Base-by-base conservation (phyloP, 768 basidiomycete species). In the Floccularia luteovirens region DNA sequence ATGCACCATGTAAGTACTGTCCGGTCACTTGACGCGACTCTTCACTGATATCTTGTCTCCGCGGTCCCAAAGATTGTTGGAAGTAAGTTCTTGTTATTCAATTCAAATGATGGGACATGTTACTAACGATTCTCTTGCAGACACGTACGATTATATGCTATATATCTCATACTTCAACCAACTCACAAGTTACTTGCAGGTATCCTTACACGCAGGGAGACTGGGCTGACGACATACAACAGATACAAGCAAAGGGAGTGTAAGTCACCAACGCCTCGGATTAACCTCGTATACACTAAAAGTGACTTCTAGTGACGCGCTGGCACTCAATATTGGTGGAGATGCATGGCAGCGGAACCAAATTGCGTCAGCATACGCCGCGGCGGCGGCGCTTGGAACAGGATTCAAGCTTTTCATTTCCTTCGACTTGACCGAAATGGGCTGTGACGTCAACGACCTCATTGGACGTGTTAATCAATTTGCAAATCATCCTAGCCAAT, bases 261-360 rank as follows among this genome's bases (percentile, higher is more conserved):
- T 72, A 54, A 20, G 69, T 60, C 8, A 23, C 27, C 10, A 31
- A 3, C 24, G 35, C 12, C n/a, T 22, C 19, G 10, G 23, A 28
- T 23, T 22, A 13, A 13, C 42, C 51, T 32, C 63, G 59, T 28
- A 36, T 23, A 3, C 25, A 12, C 30, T 22, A 21, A 12, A 22
- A 24, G 17, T 35, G 11, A 16, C 27, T 40, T 11, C 19, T 39
- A 74, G 69, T 11, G 79, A 82, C 44, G 82, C 74, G 0, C 66
- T 82, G 39, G 79, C 79, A 0, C 58, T 82, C 21, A 84, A 84
- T 57, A 62, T 81, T 31, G 80, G 82, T 27, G 58, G 60, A 3
- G 68, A 74, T 42, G 46, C 55, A 6, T 82, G 78, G 74, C 70
- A 78, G 46, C 59, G 57, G 14, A 49, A 40, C 4, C 73, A 73